Evolutionary conservation across 768 basidiomycete genomes (phyloP), one percentile per base, ranked within the genome.

Genomic region (Tricholoma sp.): DNA sequence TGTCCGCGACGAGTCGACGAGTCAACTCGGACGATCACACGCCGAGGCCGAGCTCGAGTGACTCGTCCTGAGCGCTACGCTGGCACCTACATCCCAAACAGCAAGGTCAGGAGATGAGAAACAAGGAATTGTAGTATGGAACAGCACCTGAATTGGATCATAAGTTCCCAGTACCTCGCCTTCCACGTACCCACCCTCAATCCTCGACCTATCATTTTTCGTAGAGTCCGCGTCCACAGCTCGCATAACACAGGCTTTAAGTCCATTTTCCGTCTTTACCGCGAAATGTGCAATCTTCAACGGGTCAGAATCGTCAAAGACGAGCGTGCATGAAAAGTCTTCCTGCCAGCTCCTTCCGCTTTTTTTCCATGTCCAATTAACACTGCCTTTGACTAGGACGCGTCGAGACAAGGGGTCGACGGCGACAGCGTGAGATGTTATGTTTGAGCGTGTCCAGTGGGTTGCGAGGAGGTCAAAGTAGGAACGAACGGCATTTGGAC

Each of bases 401-500:
- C 67, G 68, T 18, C 68, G 66, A 1, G 64, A 58, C 1, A 59
- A 59, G 5, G 64, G 39, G 27, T 73, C 67, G 4, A 70, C 65
- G 14, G 63, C 58, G 5, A 67, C 59, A 57, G 63, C 52, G 58
- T 70, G 63, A 27, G 63, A 56, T 54, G 64, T 18, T 16, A 71
- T 58, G 19, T 71, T 61, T 0, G 72, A 67, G 7, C 78, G 74
- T 4, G 66, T 69, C 73, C 75, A 81, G 60, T 80, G 72, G 2
- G 78, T 78, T 14, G 75, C 71, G 29, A 79, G 64, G 45, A 80
- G 65, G 64, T 81, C 79, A 51, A 80, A 78, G 60, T 80, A 81
- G 0, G 79, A 81, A 18, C 79, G 75, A 27, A 80, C 66, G 14
- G 76, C 79, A 54, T 80, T 79, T 12, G 70, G 59, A 8, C 79